These are phyloP conservation scores for Mortierella polycephala DNA, from an alignment of 371 early-diverging fungal species.

Conservation along the genomic window DNA sequence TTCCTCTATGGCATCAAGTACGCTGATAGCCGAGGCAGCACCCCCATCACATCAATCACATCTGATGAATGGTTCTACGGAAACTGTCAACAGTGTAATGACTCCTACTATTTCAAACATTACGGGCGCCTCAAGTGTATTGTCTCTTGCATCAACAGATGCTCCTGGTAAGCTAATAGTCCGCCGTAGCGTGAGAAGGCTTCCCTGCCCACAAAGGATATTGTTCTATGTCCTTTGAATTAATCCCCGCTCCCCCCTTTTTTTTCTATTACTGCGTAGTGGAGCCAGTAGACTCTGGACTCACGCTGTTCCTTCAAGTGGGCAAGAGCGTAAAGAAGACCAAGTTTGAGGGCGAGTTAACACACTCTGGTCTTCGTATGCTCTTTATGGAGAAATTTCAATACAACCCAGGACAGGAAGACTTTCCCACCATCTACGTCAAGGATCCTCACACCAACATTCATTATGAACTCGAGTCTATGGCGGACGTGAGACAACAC, in stretches of 20 bases:
- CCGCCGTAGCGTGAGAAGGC: not conserved
- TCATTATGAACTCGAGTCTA: slow-evolving; percentile 76
- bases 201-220: too few species aligned
- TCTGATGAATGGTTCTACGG: slow-evolving; percentile 12
- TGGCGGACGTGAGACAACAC: slow-evolving; percentile 68
- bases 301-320: slow-evolving; percentile 62
- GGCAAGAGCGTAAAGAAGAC: slow-evolving; percentile 64
- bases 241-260: not conserved
- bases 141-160: slow-evolving; percentile 21
- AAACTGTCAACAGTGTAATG: slow-evolving; percentile 6
- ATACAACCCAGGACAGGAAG: slow-evolving; percentile 68
- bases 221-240: not conserved
- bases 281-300: slow-evolving; percentile 16
- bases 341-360: slow-evolving; percentile 65
- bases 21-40: not conserved
- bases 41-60: not conserved
- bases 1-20: slow-evolving; percentile 22
- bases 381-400: slow-evolving; percentile 73
- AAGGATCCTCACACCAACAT: slow-evolving; percentile 67
- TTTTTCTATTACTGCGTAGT: not conserved
- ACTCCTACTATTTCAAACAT: slow-evolving; percentile 3
- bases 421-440: slow-evolving; percentile 77
- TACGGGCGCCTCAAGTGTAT: slow-evolving; percentile 14
- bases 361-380: slow-evolving; percentile 67
- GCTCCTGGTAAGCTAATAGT: slow-evolving; percentile 24